A percentile compares a stretch with the other conserved stretches of the same genome.
These are phyloP conservation scores for Myxozyma mucilagina DNA, from an alignment of 805 yeast species.

Conservation along the genomic window DNA sequence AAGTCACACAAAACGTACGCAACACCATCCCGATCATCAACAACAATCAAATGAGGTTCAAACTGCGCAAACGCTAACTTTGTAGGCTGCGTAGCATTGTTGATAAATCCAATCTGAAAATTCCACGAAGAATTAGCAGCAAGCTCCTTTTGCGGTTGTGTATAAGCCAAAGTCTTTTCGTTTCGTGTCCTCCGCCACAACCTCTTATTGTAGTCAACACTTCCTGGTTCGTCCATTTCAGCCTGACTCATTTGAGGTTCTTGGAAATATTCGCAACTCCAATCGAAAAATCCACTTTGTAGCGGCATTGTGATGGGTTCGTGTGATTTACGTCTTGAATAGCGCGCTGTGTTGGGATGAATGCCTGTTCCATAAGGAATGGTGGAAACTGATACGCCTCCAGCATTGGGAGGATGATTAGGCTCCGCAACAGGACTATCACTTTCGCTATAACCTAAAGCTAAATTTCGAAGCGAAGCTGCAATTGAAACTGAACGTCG, in stretches of 20 bases:
- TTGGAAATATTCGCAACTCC: conserved; percentile 81
- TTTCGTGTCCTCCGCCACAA: conserved; percentile 90
- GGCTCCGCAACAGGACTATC: conserved; percentile 15
- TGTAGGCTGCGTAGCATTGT: conserved; percentile 79
- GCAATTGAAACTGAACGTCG: conserved; percentile 37
- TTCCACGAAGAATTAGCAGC: conserved; percentile 88
- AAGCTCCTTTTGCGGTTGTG: conserved; percentile 84
- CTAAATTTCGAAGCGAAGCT: conserved; percentile 32
- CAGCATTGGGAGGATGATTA: conserved; percentile 25
- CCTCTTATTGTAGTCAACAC: conserved; percentile 75
- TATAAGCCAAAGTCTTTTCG: conserved; percentile 79
- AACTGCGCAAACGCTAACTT: conserved; percentile 82
- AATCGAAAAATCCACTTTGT: conserved; percentile 43
- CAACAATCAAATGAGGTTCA: conserved; percentile 75
- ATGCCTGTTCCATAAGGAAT: conserved; percentile 39
- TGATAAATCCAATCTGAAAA: conserved; percentile 55
- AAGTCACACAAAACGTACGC: conserved; percentile 38
- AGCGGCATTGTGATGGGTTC: conserved; percentile 38
- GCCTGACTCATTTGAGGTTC: conserved; percentile 89
- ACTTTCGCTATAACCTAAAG: conserved; percentile 25
- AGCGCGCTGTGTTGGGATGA: conserved; percentile 39
- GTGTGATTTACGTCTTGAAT: conserved; percentile 29
- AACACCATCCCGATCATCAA: conserved; percentile 81
- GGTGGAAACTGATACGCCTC: conserved; percentile 33
- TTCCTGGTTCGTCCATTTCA: conserved; percentile 90